Evolutionary conservation across 2,329 filamentous ascomycete genomes (phyloP), one percentile per base, ranked within the genome.

Genomic region (Neocatenulostroma microsporum): DNA sequence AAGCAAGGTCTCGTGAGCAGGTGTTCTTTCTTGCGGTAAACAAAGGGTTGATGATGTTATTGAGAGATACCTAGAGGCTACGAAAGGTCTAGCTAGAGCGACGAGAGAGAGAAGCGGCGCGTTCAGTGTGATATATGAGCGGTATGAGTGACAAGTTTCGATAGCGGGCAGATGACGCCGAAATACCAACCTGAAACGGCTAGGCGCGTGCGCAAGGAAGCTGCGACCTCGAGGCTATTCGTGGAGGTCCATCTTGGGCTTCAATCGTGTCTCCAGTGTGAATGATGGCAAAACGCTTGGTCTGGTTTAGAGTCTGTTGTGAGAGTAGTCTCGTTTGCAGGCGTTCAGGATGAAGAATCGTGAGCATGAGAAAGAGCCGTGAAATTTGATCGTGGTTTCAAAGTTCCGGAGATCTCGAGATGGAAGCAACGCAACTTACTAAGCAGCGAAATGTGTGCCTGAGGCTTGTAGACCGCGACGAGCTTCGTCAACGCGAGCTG

Each of bases 71-170:
- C 45, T 37, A 40, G 24, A 33, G 38, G 37, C 46, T 49, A 49
- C 37, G 42, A 39, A 43, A 45, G n/a, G 35, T 42, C 49, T 54
- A 52, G 46, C 50, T 49, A 51, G 27, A 41, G 30, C 19, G 11
- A 32, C 13, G 11, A 21, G 26, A 42, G 32, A 28, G 28, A 26
- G 24, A 37, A 36, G 30, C 30, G 34, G 37, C 23, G 38, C 34
- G 36, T 35, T 31, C 36, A 31, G 31, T 28, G 30, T 20, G 30
- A 31, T 40, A 37, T 41, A 32, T 28, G 30, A 31, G 41, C 37
- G 39, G 40, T 41, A 37, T 36, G 43, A 24, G 39, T 32, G 37
- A 24, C 9, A 9, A 19, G 13, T 7, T 9, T 4, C 11, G 21
- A 39, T 37, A 37, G 45, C 44, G 41, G 30, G 30, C 31, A 27